Evolutionary conservation across 2,329 filamentous ascomycete genomes (phyloP).

Genomic region (Ophiostoma fasciatum): DNA sequence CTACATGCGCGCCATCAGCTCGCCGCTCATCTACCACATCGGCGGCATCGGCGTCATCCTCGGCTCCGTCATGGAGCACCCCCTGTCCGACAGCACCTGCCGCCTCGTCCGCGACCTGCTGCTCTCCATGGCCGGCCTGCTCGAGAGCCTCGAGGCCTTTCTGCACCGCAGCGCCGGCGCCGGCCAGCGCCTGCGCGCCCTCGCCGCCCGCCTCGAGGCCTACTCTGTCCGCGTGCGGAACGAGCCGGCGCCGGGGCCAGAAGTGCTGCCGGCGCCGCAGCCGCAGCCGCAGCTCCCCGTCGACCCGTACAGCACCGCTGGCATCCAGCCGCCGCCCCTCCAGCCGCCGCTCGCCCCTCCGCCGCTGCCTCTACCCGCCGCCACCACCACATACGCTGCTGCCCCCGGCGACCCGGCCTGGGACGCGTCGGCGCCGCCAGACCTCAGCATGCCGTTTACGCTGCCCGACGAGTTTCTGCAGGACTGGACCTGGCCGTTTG

Average conservation of each 20-base stretch:
- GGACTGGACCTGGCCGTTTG: slow-evolving; percentile 10
- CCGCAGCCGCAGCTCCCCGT: background rate
- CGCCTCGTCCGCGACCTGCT: slow-evolving; percentile 16
- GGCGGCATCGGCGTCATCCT: slow-evolving; percentile 21
- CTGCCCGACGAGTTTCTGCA: slow-evolving; percentile 8
- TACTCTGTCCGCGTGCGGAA: slow-evolving; percentile 6
- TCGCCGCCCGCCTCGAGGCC: slow-evolving; percentile 8
- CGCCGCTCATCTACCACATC: slow-evolving; percentile 20
- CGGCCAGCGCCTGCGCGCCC: slow-evolving; percentile 7
- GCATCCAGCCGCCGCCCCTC: too few species aligned
- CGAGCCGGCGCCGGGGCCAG: background rate
- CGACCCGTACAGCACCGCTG: too few species aligned
- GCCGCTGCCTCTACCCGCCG: background rate
- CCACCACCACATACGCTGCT: background rate
- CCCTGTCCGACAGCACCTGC: slow-evolving; percentile 17
- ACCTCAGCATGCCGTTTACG: slow-evolving; percentile 6
- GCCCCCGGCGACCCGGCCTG: background rate
- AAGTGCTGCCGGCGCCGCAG: background rate
- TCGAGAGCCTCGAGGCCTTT: slow-evolving; percentile 13
- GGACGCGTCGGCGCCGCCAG: too few species aligned
- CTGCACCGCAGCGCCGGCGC: slow-evolving; percentile 8
- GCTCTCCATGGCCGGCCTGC: slow-evolving; percentile 18
- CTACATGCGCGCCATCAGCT: slow-evolving; percentile 18
- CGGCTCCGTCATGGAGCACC: slow-evolving; percentile 20
- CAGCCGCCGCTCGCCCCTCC: background rate